phyloP scores from a whole-genome alignment of 2,329 filamentous ascomycete species.

The Aspergillus uvarum region DNA sequence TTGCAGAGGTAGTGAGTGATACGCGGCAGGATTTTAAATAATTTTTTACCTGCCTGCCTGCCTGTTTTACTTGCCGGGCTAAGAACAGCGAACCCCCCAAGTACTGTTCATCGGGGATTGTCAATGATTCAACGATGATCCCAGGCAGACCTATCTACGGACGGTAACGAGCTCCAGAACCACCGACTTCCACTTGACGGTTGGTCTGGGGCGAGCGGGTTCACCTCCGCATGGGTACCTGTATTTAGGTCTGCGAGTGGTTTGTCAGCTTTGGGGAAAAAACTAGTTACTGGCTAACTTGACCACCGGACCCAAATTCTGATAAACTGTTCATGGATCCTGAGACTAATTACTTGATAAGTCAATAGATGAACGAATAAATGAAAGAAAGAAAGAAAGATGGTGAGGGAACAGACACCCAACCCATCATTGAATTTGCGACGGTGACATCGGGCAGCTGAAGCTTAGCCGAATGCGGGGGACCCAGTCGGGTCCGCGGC shows the following conservation, averaged over 20 bases:
- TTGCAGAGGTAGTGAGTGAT: not conserved
- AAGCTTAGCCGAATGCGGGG: slow-evolving; percentile 23
- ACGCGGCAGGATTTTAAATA: too few relatives aligned
- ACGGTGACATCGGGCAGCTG: slow-evolving; percentile 22
- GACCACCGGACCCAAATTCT: not conserved
- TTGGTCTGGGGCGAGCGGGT: not conserved
- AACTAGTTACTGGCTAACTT: not conserved
- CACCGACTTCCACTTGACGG: not conserved
- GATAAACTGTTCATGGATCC: not conserved
- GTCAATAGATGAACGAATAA: not conserved
- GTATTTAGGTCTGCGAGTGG: too few relatives aligned
- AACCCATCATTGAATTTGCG: slow-evolving; percentile 5
- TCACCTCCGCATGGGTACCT: not conserved
- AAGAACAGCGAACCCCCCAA: not conserved
- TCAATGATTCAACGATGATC: not conserved
- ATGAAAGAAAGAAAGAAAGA: not conserved
- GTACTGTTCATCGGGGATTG: not conserved
- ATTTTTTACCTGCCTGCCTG: too few relatives aligned
- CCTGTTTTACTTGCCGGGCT: too few relatives aligned
- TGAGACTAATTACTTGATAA: not conserved
- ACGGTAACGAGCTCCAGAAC: not conserved
- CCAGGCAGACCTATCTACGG: not conserved
- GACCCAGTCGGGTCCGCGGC: slow-evolving; percentile 10
- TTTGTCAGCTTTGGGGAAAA: not conserved
- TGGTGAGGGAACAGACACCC: slow-evolving; percentile 4